These are phyloP conservation scores for Microdochium paspali DNA, from an alignment of 2,329 filamentous ascomycete genomes.

Conservation along the genomic window DNA sequence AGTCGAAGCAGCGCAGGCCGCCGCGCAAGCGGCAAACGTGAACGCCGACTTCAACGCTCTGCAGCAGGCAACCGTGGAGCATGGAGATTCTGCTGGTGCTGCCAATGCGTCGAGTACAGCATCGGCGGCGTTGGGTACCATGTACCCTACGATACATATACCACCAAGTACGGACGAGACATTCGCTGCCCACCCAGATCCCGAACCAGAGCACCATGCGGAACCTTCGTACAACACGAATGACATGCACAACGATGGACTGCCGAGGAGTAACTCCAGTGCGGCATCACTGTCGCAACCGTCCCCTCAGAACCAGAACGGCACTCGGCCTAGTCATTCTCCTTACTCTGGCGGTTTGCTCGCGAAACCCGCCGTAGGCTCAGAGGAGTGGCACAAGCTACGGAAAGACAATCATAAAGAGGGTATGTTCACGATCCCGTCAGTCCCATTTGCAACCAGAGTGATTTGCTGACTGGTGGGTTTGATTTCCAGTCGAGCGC, in stretches of 20 bases:
- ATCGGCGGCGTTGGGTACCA: conserved; percentile 45
- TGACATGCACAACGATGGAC: conserved; percentile 25
- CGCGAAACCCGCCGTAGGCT: conserved; percentile 82
- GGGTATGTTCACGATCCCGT: conserved; percentile 52
- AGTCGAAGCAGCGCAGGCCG: conserved; percentile 34
- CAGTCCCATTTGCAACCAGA: not conserved
- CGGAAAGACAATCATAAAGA: conserved; percentile 98
- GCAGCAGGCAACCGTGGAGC: conserved; percentile 40
- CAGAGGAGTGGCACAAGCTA: conserved; percentile 95
- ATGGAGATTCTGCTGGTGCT: conserved; percentile 37
- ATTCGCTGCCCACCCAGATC: conserved; percentile 42
- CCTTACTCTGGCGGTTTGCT: conserved; percentile 31
- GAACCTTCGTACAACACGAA: conserved; percentile 20
- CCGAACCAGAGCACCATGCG: conserved; percentile 26
- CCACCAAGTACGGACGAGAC: conserved; percentile 49
- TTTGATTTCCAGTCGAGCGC: conserved; percentile 72
- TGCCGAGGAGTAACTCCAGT: conserved; percentile 19
- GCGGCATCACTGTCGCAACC: conserved; percentile 10
- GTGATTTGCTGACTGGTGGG: conserved; percentile 8
- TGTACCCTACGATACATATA: conserved; percentile 51
- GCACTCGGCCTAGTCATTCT: conserved; percentile 21
- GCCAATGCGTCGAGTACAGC: conserved; percentile 49
- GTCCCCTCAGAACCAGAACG: conserved; percentile 31
- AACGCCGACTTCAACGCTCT: conserved; percentile 47
- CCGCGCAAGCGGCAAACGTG: conserved; percentile 26